Percentiles rank a stretch among this genome's conserved stretches.
phyloP scores from a whole-genome alignment of 768 basidiomycete genomes.

The Lactarius sp. region DNA sequence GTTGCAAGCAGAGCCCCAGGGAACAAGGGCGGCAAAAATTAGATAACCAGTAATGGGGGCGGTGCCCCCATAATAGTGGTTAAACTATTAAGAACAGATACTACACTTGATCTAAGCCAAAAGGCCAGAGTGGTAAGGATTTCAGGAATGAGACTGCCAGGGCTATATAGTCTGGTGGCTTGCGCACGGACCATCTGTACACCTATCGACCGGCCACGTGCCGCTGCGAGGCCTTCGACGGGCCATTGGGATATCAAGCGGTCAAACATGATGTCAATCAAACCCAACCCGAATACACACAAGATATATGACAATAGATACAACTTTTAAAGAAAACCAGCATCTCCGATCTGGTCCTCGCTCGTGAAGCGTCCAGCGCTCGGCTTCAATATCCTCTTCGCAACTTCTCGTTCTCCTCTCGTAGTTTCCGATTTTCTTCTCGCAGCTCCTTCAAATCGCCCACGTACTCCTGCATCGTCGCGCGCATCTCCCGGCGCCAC shows the following conservation, averaged over 20 bases:
- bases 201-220: no score
- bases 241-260: no score
- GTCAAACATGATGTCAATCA: no score
- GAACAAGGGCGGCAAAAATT: slow-evolving; percentile 33
- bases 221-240: no score
- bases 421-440: slow-evolving; percentile 48
- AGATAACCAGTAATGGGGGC: slow-evolving; percentile 34
- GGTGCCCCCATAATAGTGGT: slow-evolving; percentile 38
- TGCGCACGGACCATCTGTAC: no score
- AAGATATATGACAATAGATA: neutral
- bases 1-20: slow-evolving; percentile 26
- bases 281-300: neutral
- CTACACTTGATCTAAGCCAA: slow-evolving; percentile 98
- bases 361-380: neutral
- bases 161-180: slow-evolving; percentile 34
- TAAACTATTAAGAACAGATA: slow-evolving; percentile 92
- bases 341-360: neutral
- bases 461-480: slow-evolving; percentile 55
- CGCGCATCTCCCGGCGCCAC: slow-evolving; percentile 61
- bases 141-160: slow-evolving; percentile 10
- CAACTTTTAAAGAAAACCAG: no score
- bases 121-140: slow-evolving; percentile 82
- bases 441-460: slow-evolving; percentile 47
- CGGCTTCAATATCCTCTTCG: slow-evolving; percentile 33
- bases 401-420: slow-evolving; percentile 63